Evolutionary conservation across 768 basidiomycete genomes (phyloP).

Genomic region (Tylopilus rubrobrunneus): DNA sequence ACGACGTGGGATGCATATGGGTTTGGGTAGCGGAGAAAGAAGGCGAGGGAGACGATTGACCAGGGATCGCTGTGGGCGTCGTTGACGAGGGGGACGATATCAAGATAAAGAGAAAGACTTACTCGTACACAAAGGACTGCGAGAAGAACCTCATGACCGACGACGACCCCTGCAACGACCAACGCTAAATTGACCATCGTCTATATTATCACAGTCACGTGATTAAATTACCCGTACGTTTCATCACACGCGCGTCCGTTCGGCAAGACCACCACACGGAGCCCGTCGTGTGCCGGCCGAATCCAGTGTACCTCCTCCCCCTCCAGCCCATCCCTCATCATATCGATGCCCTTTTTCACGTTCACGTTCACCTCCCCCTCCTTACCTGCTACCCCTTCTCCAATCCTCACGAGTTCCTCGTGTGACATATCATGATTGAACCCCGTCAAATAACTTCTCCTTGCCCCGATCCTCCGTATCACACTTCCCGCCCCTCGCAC

Average conservation of each 20-base stretch:
- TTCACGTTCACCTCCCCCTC: slow-evolving; percentile 25
- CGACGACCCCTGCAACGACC: slow-evolving; percentile 36
- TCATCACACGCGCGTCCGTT: slow-evolving; percentile 47
- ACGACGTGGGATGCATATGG: slow-evolving; percentile 91
- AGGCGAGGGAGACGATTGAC: slow-evolving; percentile 88
- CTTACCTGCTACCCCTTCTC: slow-evolving; percentile 43
- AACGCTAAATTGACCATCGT: background rate
- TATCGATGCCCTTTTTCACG: slow-evolving; percentile 41
- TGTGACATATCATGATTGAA: slow-evolving; percentile 77
- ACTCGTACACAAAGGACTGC: slow-evolving; percentile 57
- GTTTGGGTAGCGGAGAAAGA: slow-evolving; percentile 94
- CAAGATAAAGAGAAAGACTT: slow-evolving; percentile 16
- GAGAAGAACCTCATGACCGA: slow-evolving; percentile 50
- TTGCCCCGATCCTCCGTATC: slow-evolving; percentile 54
- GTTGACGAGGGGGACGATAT: background rate
- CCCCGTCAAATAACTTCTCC: slow-evolving; percentile 67
- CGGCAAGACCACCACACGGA: slow-evolving; percentile 48
- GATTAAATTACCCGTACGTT: slow-evolving; percentile 37
- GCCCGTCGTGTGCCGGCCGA: slow-evolving; percentile 72
- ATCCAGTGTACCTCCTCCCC: slow-evolving; percentile 51
- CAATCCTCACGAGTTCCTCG: slow-evolving; percentile 69
- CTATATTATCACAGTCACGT: background rate
- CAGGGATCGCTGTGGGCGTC: slow-evolving; percentile 72
- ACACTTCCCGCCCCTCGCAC: slow-evolving; percentile 56
- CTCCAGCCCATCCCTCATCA: slow-evolving; percentile 44